Conservation (phyloP, 1,139 yeast species). For the Yamadazyma pseudoaaseri region DNA sequence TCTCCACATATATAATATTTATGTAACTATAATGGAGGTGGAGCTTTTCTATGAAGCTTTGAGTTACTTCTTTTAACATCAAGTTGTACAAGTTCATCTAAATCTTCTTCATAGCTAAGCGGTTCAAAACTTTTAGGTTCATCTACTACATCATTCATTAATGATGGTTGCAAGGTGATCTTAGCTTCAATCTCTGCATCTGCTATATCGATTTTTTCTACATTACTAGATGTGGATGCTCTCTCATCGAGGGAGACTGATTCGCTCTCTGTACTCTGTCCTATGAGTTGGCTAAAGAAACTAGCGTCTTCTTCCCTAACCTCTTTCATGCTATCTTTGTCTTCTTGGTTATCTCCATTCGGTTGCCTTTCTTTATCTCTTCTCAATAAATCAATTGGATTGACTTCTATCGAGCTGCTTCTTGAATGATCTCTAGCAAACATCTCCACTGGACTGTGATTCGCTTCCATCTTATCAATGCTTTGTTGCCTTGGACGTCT, state of each 20-base stretch:
- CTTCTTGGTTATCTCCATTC: neutral
- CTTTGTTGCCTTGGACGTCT: slow-evolving; percentile 34
- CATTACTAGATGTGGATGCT: neutral
- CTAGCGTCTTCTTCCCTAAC: neutral
- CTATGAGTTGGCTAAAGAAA: neutral
- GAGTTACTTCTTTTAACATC: slow-evolving; percentile 4
- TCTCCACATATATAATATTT: slow-evolving; percentile 51
- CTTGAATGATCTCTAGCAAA: slow-evolving; percentile 15
- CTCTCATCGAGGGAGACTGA: neutral
- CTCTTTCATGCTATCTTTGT: neutral
- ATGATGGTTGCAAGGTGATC: neutral
- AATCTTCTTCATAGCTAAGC: slow-evolving; percentile 4
- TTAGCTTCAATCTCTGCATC: neutral
- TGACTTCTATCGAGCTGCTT: slow-evolving; percentile 8
- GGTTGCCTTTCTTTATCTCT: neutral
- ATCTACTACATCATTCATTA: slow-evolving; percentile 1
- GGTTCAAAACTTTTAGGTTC: slow-evolving; percentile 1
- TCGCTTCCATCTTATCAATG: slow-evolving; percentile 9
- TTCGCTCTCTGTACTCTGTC: neutral
- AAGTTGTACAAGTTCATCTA: slow-evolving; percentile 8
- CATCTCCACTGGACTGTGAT: slow-evolving; percentile 13
- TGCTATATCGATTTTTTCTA: neutral
- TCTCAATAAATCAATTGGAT: neutral
- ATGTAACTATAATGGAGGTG: slow-evolving; percentile 14
- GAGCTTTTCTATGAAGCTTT: slow-evolving; percentile 16